Conservation (phyloP, 192 early-diverging fungal species). For the Mortierella alpina region DNA sequence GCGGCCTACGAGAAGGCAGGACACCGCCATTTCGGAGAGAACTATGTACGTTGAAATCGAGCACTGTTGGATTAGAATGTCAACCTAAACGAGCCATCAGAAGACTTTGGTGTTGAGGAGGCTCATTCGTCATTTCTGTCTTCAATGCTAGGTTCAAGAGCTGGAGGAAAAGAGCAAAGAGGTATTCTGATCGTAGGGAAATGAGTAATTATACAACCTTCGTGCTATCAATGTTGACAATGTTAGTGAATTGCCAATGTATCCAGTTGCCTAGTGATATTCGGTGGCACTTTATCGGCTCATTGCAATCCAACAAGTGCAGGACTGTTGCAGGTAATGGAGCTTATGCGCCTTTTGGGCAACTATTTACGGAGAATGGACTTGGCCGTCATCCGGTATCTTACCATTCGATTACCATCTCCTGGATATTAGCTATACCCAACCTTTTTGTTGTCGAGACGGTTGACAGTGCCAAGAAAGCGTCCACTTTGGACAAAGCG, state of each 20-base stretch:
- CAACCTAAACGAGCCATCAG: too few species aligned
- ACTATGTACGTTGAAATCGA: conserved; percentile 74
- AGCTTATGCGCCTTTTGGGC: neutral
- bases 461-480: conserved; percentile 86
- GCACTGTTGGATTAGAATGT: neutral
- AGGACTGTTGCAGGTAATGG: conserved; percentile 78
- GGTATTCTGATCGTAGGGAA: conserved; percentile 49
- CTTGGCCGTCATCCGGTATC: neutral
- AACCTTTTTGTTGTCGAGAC: conserved; percentile 96
- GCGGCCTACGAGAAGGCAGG: conserved; percentile 79
- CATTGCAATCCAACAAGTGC: conserved; percentile 98
- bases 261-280: conserved; percentile 85
- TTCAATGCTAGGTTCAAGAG: conserved; percentile 81
- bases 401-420: neutral
- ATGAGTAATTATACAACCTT: neutral
- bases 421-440: conserved; percentile 64
- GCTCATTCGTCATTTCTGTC: neutral
- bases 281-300: conserved; percentile 97
- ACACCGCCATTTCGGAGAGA: conserved; percentile 97
- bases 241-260: neutral
- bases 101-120: neutral
- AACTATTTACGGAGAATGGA: neutral
- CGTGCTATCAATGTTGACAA: neutral
- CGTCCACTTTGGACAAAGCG: conserved; percentile 82
- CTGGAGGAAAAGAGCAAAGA: conserved; percentile 86